A percentile compares a stretch with the other conserved stretches of the same genome.
Evolutionary conservation across 2,329 filamentous ascomycete genomes (phyloP).

Genomic region (Huntiella moniliformis): DNA sequence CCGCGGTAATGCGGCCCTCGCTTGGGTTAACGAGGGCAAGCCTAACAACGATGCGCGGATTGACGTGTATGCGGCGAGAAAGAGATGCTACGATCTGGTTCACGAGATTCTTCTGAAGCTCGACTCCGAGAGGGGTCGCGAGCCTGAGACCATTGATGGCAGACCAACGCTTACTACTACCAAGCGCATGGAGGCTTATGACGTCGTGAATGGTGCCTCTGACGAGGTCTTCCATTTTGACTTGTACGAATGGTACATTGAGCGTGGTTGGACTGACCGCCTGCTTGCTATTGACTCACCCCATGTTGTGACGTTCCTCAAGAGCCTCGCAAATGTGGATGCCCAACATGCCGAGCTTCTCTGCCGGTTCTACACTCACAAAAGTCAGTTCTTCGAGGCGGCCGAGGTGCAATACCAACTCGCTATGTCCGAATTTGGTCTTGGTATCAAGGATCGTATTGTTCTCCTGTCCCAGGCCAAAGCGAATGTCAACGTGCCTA

Average conservation of each 20-base stretch:
- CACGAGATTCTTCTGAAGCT: constrained; percentile 63
- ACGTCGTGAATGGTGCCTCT: constrained; percentile 67
- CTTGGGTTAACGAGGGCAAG: constrained; percentile 73
- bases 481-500: constrained; percentile 74
- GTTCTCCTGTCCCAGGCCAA: constrained; percentile 79
- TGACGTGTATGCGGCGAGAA: constrained; percentile 49
- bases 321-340: constrained; percentile 53
- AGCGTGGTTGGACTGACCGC: constrained; percentile 66
- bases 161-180: constrained; percentile 56
- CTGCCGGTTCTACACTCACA: constrained; percentile 80
- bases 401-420: constrained; percentile 71
- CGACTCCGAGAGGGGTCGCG: constrained; percentile 48
- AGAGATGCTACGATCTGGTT: constrained; percentile 70
- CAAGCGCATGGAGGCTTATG: constrained; percentile 73
- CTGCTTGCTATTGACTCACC: constrained; percentile 69
- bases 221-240: constrained; percentile 93
- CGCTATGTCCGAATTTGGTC: constrained; percentile 60
- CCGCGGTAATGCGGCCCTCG: constrained; percentile 65
- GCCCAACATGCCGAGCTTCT: constrained; percentile 72
- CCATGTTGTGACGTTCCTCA: constrained; percentile 71
- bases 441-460: constrained; percentile 71
- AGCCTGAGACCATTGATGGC: constrained; percentile 61
- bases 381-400: constrained; percentile 67
- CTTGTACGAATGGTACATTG: constrained; percentile 95
- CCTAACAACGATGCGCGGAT: constrained; percentile 52